Conservation (phyloP, 2,329 filamentous ascomycete genomes). For the Plenodomus biglobosus region DNA sequence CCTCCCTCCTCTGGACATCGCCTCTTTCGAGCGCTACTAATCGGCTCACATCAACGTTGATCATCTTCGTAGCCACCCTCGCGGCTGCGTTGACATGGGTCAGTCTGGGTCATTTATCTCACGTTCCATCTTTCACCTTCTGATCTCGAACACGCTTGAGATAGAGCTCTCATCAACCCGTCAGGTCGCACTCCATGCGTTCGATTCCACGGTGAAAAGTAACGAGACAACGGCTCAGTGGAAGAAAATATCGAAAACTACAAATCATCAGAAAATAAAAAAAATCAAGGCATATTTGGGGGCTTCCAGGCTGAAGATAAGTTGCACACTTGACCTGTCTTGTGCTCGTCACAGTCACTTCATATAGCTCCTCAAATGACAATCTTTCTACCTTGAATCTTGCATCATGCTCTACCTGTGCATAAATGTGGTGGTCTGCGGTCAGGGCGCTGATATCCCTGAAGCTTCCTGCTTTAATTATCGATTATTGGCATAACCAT, state of each 20-base stretch:
- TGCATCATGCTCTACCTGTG: background rate
- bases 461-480: no score
- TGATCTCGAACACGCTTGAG: background rate
- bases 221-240: background rate
- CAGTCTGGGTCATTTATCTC: slow-evolving; percentile 24
- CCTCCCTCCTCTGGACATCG: slow-evolving; percentile 27
- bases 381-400: background rate
- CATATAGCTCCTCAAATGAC: background rate
- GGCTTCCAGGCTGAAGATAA: background rate
- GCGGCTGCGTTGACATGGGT: slow-evolving; percentile 22
- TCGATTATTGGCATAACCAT: no score
- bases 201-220: background rate
- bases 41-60: slow-evolving; percentile 34
- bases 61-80: slow-evolving; percentile 26
- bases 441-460: no score
- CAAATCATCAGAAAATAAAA: background rate
- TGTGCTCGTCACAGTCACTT: background rate
- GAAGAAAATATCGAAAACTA: background rate
- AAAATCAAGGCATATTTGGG: background rate
- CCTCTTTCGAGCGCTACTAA: slow-evolving; percentile 23
- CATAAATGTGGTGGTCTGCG: no score
- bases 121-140: background rate
- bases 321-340: background rate
- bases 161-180: background rate
- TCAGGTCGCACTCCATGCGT: background rate